phyloP scores from a whole-genome alignment of 2,329 filamentous ascomycete genomes.

The Podosphaera aphanis region DNA sequence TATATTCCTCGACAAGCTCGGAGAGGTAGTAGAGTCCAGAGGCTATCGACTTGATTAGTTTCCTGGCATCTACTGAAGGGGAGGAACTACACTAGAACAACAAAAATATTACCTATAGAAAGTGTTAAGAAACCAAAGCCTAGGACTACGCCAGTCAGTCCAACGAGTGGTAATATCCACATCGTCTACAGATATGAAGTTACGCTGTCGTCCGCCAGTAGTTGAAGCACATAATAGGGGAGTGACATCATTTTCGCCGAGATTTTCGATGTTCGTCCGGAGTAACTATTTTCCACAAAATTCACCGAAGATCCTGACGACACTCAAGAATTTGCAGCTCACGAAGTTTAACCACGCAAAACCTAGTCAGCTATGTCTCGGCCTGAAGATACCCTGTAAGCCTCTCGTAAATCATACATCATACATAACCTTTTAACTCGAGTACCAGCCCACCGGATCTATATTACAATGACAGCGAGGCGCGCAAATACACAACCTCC shows the following conservation, averaged over 20 bases:
- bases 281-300: too few relatives aligned
- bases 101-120: conserved; percentile 52
- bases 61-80: conserved; percentile 1
- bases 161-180: conserved; percentile 88
- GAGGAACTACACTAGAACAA: neutral
- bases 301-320: too few relatives aligned
- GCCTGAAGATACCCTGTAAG: conserved; percentile 80
- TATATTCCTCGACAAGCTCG: conserved; percentile 94
- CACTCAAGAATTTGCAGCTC: neutral
- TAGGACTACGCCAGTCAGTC: conserved; percentile 65
- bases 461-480: conserved; percentile 90
- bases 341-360: neutral
- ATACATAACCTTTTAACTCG: neutral
- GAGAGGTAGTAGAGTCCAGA: conserved; percentile 98
- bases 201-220: neutral
- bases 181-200: conserved; percentile 18
- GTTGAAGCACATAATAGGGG: too few relatives aligned
- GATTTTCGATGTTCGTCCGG: too few relatives aligned
- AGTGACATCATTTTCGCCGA: too few relatives aligned
- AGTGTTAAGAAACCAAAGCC: conserved; percentile 89
- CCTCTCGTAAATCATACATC: conserved; percentile 8
- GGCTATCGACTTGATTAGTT: conserved; percentile 25
- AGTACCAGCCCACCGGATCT: conserved; percentile 61
- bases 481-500: conserved; percentile 89
- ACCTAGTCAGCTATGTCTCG: conserved; percentile 56